A percentile compares a stretch with the other conserved stretches of the same genome.
These are phyloP conservation scores for Lentinus tigrinus DNA, from an alignment of 768 basidiomycete species.

Conservation along the genomic window DNA sequence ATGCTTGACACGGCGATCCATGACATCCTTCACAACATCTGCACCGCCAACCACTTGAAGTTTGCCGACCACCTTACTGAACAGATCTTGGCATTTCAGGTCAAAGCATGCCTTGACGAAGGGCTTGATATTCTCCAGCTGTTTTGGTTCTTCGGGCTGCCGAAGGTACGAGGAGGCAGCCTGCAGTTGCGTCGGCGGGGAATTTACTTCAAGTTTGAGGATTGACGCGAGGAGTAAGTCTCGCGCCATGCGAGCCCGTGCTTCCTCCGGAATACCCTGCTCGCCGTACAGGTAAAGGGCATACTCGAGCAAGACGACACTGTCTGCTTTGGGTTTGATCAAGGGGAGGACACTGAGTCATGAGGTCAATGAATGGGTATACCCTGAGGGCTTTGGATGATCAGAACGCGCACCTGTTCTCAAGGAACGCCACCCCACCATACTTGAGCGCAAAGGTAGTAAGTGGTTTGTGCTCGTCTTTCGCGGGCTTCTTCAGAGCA, in stretches of 20 bases:
- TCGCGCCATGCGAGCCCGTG: neutral
- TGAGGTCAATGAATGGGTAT: neutral
- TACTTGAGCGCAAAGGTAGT: neutral
- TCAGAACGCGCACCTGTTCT: neutral
- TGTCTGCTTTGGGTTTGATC: neutral
- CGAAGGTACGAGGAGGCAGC: too few relatives aligned
- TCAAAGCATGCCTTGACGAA: neutral
- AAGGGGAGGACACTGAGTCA: neutral
- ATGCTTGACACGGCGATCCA: neutral
- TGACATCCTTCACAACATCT: neutral
- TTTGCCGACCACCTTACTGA: neutral
- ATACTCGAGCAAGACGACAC: neutral
- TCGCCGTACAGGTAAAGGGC: neutral
- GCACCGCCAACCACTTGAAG: neutral
- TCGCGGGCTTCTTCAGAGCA: neutral
- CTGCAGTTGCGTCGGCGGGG: neutral
- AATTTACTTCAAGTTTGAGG: constrained; percentile 2
- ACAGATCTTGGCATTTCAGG: neutral
- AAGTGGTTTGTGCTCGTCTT: neutral
- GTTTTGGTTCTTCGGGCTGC: neutral
- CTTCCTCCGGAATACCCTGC: neutral
- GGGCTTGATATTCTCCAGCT: neutral
- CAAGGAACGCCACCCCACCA: neutral
- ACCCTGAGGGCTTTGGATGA: too few relatives aligned
- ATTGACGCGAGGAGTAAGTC: neutral